Evolutionary conservation across 2,329 filamentous ascomycete genomes (phyloP), one percentile per base, ranked within the genome.

Genomic region (Nigrospora sphaerica): DNA sequence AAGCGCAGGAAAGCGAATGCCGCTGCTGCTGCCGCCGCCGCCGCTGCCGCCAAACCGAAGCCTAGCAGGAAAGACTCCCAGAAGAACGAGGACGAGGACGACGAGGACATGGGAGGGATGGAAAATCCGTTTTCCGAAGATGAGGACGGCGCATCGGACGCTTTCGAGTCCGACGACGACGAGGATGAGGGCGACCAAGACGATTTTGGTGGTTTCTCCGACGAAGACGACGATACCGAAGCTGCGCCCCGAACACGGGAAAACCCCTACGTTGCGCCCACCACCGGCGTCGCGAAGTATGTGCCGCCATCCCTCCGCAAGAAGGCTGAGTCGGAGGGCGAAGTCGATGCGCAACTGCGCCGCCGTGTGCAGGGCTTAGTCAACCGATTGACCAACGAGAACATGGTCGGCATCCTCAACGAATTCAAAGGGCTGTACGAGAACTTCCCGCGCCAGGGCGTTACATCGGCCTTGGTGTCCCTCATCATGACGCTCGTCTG

Each of bases 321-420:
- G 54, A 70, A 76, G 32, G 67, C 78, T 3, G 73, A 77, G 1
- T 79, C 81, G 0, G 83, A 87, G 52, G 75, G 78, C 1, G 86
- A 95, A 62, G 71, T 77, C 37, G 71, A 86, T 41, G 73, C 74
- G 12, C 82, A 86, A 35, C 70, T 98, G 42, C 82, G 83, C 48
- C 81, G 88, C 51, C 88, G 95, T 59, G 75, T 88, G 0, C 90
- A 97, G 62, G 92, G 93, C 60, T 76, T 93, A 16, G 77, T 98
- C 60, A 98, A 98, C 65, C 85, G 92, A 60, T 74, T 98, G 32
- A 96, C 93, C 0, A 92, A 97, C 61, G 83, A 89, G 34, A 97
- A 93, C 56, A 74, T 98, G 52, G 66, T 95, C 6, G 86, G 88
- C 2, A 95, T 97, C 45, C 70, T 96, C 4, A 78, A 79, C 38